Conservation (phyloP, 306 rosid genomes). For the Vigna nakashimae region DNA sequence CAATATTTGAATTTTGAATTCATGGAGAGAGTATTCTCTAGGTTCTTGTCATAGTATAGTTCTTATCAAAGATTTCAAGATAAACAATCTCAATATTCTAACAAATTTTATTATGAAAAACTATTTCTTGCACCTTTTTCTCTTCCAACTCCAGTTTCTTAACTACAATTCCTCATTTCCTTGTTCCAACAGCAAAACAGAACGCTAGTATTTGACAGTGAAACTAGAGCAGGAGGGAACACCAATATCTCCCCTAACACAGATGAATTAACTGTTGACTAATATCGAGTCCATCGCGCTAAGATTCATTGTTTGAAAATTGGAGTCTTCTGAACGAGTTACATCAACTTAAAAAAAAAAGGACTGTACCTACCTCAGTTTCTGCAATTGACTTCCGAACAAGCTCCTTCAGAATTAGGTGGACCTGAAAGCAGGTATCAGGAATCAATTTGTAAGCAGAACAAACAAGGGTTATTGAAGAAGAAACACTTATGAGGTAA, state of each 20-base stretch:
- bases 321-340: slow-evolving; percentile 6
- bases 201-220: neutral
- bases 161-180: slow-evolving; percentile 9
- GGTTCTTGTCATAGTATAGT: too few relatives aligned
- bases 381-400: slow-evolving; percentile 42
- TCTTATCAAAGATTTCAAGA: too few relatives aligned
- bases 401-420: slow-evolving; percentile 43
- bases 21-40: too few relatives aligned
- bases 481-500: neutral
- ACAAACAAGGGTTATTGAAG: slow-evolving; percentile 2
- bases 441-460: slow-evolving; percentile 1
- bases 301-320: neutral
- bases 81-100: too few relatives aligned
- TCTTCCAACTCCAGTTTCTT: neutral
- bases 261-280: neutral
- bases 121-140: neutral
- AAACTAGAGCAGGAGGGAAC: neutral
- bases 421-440: slow-evolving; percentile 39
- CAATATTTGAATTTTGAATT: too few relatives aligned
- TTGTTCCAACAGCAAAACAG: slow-evolving; percentile 10
- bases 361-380: slow-evolving; percentile 36
- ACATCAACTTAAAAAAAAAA: neutral
- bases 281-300: neutral
- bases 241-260: neutral
- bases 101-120: neutral